Evolutionary conservation across 2,329 filamentous ascomycete genomes (phyloP).

Genomic region (Pezicula rhizophila): DNA sequence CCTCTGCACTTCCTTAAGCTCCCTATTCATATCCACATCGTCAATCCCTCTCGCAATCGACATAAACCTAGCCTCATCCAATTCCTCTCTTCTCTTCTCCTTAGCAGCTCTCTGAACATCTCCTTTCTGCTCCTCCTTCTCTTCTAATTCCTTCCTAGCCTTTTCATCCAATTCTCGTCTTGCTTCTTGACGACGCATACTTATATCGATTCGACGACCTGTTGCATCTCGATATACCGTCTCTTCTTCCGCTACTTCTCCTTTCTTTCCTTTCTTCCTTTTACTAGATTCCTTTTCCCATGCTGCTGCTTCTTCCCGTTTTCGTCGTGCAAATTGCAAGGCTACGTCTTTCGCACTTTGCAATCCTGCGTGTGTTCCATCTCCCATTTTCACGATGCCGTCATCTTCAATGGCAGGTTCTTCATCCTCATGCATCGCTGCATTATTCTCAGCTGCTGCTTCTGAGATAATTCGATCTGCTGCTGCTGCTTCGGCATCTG

Average conservation of each 20-base stretch:
- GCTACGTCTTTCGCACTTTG: constrained; percentile 78
- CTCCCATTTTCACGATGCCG: constrained; percentile 67
- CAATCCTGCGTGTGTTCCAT: constrained; percentile 79
- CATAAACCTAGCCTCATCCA: constrained; percentile 80
- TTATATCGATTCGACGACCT: constrained; percentile 87
- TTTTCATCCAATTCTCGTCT: constrained; percentile 72
- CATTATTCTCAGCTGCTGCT: constrained; percentile 60
- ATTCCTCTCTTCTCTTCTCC: constrained; percentile 54
- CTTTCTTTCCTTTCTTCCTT: constrained; percentile 34
- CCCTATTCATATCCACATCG: constrained; percentile 78
- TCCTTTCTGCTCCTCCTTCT: constrained; percentile 68
- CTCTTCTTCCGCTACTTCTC: constrained; percentile 52
- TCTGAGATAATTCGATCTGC: constrained; percentile 75
- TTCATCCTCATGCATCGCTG: constrained; percentile 43
- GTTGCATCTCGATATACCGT: constrained; percentile 95
- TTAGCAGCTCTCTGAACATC: constrained; percentile 75
- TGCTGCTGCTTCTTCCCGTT: constrained; percentile 54
- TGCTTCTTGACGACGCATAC: constrained; percentile 83
- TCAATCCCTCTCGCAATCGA: constrained; percentile 73
- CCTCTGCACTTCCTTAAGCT: constrained; percentile 66
- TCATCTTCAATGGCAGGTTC: constrained; percentile 43
- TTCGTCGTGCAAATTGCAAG: constrained; percentile 59
- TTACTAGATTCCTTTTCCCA: constrained; percentile 36
- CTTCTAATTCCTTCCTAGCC: constrained; percentile 55
- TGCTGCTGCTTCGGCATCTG: constrained; percentile 58